A percentile compares a stretch with the other conserved stretches of the same genome.
These are phyloP conservation scores for Cladosporium halotolerans DNA, from an alignment of 2,329 filamentous ascomycete species.

Conservation along the genomic window DNA sequence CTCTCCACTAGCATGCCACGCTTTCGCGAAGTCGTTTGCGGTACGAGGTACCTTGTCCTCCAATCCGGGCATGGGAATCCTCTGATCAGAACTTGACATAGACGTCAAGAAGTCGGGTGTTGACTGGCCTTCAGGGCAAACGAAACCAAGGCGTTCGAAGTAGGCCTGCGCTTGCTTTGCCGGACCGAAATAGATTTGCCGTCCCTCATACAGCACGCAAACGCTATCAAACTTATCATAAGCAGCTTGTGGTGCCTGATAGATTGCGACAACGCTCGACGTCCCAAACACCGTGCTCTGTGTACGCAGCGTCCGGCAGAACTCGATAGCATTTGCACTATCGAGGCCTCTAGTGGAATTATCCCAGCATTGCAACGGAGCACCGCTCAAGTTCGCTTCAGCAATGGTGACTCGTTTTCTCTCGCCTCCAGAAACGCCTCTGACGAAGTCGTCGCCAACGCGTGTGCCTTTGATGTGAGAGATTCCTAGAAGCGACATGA, in stretches of 20 bases:
- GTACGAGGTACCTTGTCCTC: slow-evolving; percentile 56
- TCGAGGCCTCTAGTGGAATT: slow-evolving; percentile 70
- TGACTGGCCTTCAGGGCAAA: slow-evolving; percentile 64
- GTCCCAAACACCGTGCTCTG: slow-evolving; percentile 61
- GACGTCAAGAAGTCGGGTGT: slow-evolving; percentile 71
- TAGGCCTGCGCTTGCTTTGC: slow-evolving; percentile 59
- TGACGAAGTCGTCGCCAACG: slow-evolving; percentile 69
- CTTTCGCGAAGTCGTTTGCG: slow-evolving; percentile 56
- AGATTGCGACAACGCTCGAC: slow-evolving; percentile 66
- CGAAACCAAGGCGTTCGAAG: slow-evolving; percentile 64
- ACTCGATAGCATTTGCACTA: slow-evolving; percentile 69
- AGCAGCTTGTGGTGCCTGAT: slow-evolving; percentile 62
- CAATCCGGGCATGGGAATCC: slow-evolving; percentile 48
- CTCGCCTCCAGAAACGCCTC: slow-evolving; percentile 69
- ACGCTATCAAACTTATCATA: slow-evolving; percentile 68
- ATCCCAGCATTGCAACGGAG: slow-evolving; percentile 65
- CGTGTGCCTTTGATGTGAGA: slow-evolving; percentile 65
- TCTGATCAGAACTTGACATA: slow-evolving; percentile 56
- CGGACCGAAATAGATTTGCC: slow-evolving; percentile 65
- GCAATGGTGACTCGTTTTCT: slow-evolving; percentile 75
- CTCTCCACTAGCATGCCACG: slow-evolving; percentile 41
- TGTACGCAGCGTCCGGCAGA: slow-evolving; percentile 63
- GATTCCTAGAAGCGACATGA: slow-evolving; percentile 71
- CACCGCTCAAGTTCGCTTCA: slow-evolving; percentile 59
- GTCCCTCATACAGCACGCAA: slow-evolving; percentile 59